Percentiles rank a stretch among this genome's conserved stretches.
Evolutionary conservation across 129 eudicot species (phyloP).

Genomic region (Oenanthe sinensis): DNA sequence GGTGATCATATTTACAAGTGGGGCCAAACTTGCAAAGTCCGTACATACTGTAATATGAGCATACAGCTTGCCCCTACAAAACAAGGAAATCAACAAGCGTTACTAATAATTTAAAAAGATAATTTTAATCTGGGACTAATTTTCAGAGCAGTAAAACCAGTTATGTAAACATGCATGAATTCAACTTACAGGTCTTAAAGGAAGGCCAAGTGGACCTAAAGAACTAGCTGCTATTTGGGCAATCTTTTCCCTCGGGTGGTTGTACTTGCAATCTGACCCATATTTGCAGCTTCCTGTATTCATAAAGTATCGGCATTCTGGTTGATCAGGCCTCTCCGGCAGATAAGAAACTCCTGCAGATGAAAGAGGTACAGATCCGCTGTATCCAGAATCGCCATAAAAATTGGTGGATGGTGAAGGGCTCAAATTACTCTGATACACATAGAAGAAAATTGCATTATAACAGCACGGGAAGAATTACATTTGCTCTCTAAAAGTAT

Average conservation of each 20-base stretch:
- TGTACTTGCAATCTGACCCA: constrained; percentile 80
- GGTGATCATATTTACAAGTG: constrained; percentile 86
- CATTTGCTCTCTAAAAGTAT: constrained; percentile 24
- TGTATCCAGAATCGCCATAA: constrained; percentile 31
- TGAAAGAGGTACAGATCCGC: constrained; percentile 26
- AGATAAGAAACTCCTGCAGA: constrained; percentile 35
- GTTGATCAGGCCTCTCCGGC: constrained; percentile 88
- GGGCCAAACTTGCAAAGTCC: constrained; percentile 87
- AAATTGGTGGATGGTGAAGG: constrained; percentile 32
- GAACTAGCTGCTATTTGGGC: constrained; percentile 41
- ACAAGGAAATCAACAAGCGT: not conserved
- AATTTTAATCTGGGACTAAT: not conserved
- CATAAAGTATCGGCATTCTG: constrained; percentile 83
- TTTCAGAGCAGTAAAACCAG: not conserved
- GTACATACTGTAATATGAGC: constrained; percentile 51
- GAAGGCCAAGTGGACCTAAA: constrained; percentile 82
- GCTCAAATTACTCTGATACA: constrained; percentile 43
- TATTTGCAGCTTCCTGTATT: constrained; percentile 79
- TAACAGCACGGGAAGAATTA: not conserved
- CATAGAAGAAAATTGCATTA: not conserved
- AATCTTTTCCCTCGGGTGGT: constrained; percentile 68
- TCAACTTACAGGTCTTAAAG: constrained; percentile 75
- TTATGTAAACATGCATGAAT: not conserved
- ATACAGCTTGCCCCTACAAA: constrained; percentile 70
- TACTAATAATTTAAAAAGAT: not conserved